A percentile compares a stretch with the other conserved stretches of the same genome.
These are phyloP conservation scores for Thielaviopsis punctulata DNA, from an alignment of 2,329 filamentous ascomycete genomes.

Conservation along the genomic window DNA sequence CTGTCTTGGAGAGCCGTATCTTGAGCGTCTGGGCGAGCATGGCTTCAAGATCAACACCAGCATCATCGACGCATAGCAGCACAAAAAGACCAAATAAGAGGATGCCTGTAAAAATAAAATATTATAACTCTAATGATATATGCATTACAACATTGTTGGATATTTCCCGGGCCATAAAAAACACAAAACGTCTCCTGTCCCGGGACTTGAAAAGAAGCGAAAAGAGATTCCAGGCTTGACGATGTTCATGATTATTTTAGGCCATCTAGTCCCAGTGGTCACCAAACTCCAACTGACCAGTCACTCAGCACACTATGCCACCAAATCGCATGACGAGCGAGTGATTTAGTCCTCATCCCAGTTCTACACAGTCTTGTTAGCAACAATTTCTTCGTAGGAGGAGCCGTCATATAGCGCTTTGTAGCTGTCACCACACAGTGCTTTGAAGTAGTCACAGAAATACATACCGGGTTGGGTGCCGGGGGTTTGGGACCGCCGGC, in stretches of 20 bases:
- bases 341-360: constrained; percentile 42
- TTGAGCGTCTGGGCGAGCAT: constrained; percentile 42
- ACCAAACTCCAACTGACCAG: constrained; percentile 8
- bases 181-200: constrained; percentile 2
- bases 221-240: constrained; percentile 1
- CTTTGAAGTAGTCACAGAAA: constrained; percentile 23
- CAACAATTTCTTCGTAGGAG: neutral
- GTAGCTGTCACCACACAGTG: too few relatives aligned
- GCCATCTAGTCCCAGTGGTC: constrained; percentile 6
- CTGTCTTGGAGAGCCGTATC: constrained; percentile 47
- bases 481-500: constrained; percentile 95
- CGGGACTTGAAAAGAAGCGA: neutral
- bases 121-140: constrained; percentile 11
- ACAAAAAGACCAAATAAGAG: neutral
- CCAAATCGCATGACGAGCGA: constrained; percentile 10
- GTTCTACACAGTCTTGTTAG: constrained; percentile 28
- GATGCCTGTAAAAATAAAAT: neutral
- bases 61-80: constrained; percentile 19
- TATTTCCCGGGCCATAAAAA: constrained; percentile 2
- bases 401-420: too few relatives aligned
- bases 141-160: constrained; percentile 11
- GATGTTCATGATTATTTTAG: constrained; percentile 8
- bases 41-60: constrained; percentile 47
- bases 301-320: constrained; percentile 14
- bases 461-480: constrained; percentile 60